Base-by-base conservation (phyloP, 306 rosid species). In the Luffa aegyptiaca region DNA sequence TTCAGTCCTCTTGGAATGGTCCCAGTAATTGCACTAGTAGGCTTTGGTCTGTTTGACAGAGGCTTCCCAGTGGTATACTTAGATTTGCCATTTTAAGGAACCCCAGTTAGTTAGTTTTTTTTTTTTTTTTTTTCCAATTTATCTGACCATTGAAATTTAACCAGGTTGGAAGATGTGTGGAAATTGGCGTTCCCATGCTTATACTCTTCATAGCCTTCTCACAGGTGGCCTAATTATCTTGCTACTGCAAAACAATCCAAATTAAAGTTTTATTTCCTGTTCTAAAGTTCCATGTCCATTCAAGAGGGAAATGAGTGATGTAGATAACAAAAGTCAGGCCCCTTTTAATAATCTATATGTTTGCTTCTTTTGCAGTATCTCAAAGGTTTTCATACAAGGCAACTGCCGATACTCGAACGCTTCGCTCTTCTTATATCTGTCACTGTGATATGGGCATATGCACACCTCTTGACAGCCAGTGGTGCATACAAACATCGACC, bases 1-100 rank as follows among this genome's bases (percentile, higher is more conserved):
- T 96, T 96, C 88, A 96, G 99, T 53, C 99, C 99, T n/a, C 94
- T 96, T 79, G 97, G 96, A 82, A 96, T 96, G 99, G 98, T 87
- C 77, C 99, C 99, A 36, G 98, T 96, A 64, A 96, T 96, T 83
- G 91, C 99, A 73, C 86, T 96, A 77, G 93, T 81, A 76, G 99
- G 99, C 80, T 96, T 96, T 79, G 99, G 99, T 63, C 82, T 93
- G 84, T 96, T 96, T 81, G 97, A 96, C 77, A 86, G 98, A 91
- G 99, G 99, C 18, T 96, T 96, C 85, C 99, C 99, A 64, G 89
- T 96, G 99, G 99, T 96, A 93, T 75, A 49, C 37, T 57, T 21
- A 35, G 73, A 81, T 42, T 46, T 71, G 17, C 72, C 83, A 45
- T 6, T 5, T 77, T 49, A 41, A 62, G 11, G 44, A 13, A 52